Base-by-base conservation (phyloP, 2,329 filamentous ascomycete species). In the Ceratocystis albifundus region DNA sequence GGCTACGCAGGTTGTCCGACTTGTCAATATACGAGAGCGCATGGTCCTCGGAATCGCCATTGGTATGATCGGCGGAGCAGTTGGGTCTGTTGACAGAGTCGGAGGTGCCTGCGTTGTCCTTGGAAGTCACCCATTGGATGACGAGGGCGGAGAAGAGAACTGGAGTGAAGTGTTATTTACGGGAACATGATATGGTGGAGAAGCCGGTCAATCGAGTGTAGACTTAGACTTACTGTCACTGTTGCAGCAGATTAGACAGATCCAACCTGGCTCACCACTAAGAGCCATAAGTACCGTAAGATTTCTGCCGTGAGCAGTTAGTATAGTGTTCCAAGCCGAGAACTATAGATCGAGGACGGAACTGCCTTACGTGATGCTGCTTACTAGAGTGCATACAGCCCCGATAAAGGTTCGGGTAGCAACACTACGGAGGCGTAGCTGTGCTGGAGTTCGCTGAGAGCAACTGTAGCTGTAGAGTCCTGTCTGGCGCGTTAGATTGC, bases 161-260 rank as follows among this genome's bases (percentile, higher is more conserved):
- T 83, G 17, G 1, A 30, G 55, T 8, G 41, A 30, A 7, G 22
- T 25, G 53, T 64, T 61, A 28, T 25, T 55, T 25, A 17, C 20
- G 6, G 12, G n/a, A 28, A 44, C 28, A 46, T 20, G 7, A 7
- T 22, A 50, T n/a, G 8, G 30, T 30, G 17, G 36, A 30, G 36
- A 10, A 46, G n/a, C n/a, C n/a, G 12, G 20, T 7, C 8, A 53
- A 46, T 25, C 32, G 53, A 15, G 32, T 20, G 67, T 6, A 36
- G 30, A 74, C 78, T 71, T 6, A 36, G 30, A 74, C 78, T 71
- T 73, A 84, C 83, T 80, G 71, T 87, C 84, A 69, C 79, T 78
- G 70, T 86, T 87, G 71, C 84, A 88, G 70, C 82, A 84, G 76
- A 85, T 83, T 3, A 87, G 77, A 69, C 84, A 87, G 2, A 87